Base-by-base conservation (phyloP, 495 filamentous ascomycete species). In the Podospora pseudopauciseta region DNA sequence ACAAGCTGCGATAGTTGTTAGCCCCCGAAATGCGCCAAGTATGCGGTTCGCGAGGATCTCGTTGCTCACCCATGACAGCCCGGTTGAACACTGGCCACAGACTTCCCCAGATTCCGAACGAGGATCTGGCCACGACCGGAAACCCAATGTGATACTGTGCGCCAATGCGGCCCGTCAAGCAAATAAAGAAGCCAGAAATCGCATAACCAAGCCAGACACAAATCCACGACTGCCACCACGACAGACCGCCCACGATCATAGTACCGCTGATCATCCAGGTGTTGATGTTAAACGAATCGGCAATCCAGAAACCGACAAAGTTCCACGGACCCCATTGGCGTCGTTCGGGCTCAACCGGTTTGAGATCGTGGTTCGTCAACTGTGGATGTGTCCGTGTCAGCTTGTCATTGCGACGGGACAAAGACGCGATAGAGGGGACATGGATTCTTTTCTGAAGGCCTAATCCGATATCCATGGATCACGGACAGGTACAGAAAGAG, bases 221-320 rank as follows among this genome's bases (percentile, higher is more conserved):
- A 15, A 97, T 81, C 94, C 93, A 97, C 2, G 92, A 88, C 78
- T 97, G 93, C 94, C 94, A 97, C 94, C 94, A 97, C 4, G 92
- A 92, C 60, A 97, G 82, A 6, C 93, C 91, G 66, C 79, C 81
- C 0, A 89, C 84, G 27, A 83, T 80, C 75, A 96, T 94, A 81
- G 89, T 90, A 4, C 91, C 90, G 15, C 91, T 94, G 69, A 97
- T 97, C 94, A 97, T 97, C 94, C 94, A 97, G 18, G 94, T 97
- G 78, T 97, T 97, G 77, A 97, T 96, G 77, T 97, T 97, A 78
- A 97, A 92, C 5, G 91, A 94, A 80, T 97, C 94, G 39, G 94
- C 92, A 76, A 96, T 86, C 92, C 92, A 95, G 74, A 96, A 96
- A 20, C 89, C 90, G 65, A 97, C 88, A 73, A 93, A 97, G 74